Conservation (phyloP, 169 alveolate species). For the Eimeria zaria region DNA sequence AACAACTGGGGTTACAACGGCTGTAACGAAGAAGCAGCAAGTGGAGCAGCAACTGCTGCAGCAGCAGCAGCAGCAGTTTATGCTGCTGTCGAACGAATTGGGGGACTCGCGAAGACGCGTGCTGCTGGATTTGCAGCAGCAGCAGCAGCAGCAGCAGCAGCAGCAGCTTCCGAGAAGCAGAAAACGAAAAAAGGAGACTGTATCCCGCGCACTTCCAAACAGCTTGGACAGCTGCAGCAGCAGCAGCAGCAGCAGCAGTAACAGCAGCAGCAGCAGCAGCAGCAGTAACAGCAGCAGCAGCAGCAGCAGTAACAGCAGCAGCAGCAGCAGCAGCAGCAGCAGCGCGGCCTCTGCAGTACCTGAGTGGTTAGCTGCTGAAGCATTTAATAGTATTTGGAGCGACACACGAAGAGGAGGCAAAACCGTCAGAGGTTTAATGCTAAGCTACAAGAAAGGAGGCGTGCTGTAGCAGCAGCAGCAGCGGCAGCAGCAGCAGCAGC, state of each 20-base stretch:
- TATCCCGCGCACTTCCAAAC: background rate
- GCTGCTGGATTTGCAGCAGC: slow-evolving; percentile 41
- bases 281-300: too few species aligned
- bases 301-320: too few species aligned
- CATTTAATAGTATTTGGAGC: background rate
- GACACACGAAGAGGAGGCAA: slow-evolving; percentile 29
- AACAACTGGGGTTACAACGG: too few species aligned
- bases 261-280: slow-evolving; percentile 45
- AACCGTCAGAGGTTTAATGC: slow-evolving; percentile 9
- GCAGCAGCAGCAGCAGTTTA: slow-evolving; percentile 19
- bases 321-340: too few species aligned
- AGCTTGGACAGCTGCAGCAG: too few species aligned
- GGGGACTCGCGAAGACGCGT: slow-evolving; percentile 7
- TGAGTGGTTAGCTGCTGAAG: background rate
- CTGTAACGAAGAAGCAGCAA: slow-evolving; percentile 44
- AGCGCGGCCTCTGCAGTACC: background rate
- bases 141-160: slow-evolving; percentile 57
- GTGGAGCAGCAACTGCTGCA: slow-evolving; percentile 27
- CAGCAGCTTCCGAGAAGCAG: slow-evolving; percentile 4
- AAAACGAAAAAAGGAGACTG: background rate
- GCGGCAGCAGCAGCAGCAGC: slow-evolving; percentile 49
- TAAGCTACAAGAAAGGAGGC: slow-evolving; percentile 23
- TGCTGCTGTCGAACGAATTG: background rate
- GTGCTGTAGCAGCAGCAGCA: slow-evolving; percentile 31
- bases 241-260: slow-evolving; percentile 1